These are phyloP conservation scores for Conticribra guillardii DNA, from an alignment of 108 stramenopile genomes.

Conservation along the genomic window DNA sequence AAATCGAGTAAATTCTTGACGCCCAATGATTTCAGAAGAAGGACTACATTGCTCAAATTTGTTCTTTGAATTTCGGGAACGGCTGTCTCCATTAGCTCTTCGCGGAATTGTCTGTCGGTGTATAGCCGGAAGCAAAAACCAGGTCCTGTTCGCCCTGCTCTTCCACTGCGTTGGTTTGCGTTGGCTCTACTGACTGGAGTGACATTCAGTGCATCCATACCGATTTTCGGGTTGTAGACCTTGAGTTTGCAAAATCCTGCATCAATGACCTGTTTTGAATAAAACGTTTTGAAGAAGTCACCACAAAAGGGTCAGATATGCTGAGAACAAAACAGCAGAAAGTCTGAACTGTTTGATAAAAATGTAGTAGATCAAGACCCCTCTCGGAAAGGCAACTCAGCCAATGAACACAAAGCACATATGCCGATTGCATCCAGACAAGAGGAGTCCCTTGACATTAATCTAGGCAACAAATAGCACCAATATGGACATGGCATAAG, in stretches of 20 bases:
- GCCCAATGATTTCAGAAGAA: constrained; percentile 97
- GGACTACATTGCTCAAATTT: constrained; percentile 97
- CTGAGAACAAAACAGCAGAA: constrained; percentile 6
- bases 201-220: constrained; percentile 98
- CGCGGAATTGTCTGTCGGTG: constrained; percentile 94
- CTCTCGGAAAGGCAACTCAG: constrained; percentile 41
- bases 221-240: constrained; percentile 99
- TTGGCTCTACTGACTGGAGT: constrained; percentile 97
- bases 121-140: constrained; percentile 98
- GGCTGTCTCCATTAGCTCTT: constrained; percentile 93
- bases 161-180: constrained; percentile 96
- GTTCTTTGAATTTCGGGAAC: constrained; percentile 99
- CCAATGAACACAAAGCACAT: constrained; percentile 23
- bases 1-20: constrained; percentile 93
- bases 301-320: constrained; percentile 1
- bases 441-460: constrained; percentile 51
- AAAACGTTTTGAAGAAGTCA: no score
- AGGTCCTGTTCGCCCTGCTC: constrained; percentile 96
- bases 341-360: neutral
- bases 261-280: no score
- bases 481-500: constrained; percentile 40
- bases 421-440: constrained; percentile 43
- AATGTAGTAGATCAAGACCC: constrained; percentile 56
- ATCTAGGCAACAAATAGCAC: constrained; percentile 58
- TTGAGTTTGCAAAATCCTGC: constrained; percentile 98